phyloP scores from a whole-genome alignment of 2,329 filamentous ascomycete species.

The Sporothrix humicola region DNA sequence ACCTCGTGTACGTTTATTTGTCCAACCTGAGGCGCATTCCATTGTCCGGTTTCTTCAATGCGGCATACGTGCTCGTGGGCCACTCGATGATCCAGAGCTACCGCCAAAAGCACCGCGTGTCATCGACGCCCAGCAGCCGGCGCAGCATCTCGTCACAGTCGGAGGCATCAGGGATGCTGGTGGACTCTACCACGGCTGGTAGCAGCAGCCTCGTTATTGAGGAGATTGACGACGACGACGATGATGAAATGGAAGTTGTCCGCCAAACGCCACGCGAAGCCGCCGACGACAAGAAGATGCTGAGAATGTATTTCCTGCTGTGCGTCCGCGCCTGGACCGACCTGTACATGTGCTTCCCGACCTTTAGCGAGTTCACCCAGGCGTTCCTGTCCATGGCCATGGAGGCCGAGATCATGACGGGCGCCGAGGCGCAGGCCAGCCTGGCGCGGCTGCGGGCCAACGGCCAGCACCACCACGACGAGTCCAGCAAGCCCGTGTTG shows the following conservation, averaged over 20 bases:
- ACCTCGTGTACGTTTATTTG: constrained; percentile 33
- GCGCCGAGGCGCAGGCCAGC: constrained; percentile 34
- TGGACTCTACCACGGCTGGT: not conserved
- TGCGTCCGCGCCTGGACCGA: constrained; percentile 42
- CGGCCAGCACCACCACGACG: constrained; percentile 18
- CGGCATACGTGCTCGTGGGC: constrained; percentile 42
- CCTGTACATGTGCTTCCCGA: constrained; percentile 40
- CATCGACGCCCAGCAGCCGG: not conserved
- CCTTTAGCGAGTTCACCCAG: constrained; percentile 40
- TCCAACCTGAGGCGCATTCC: constrained; percentile 31
- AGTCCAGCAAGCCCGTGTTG: not conserved
- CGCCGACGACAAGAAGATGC: constrained; percentile 34
- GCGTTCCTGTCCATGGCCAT: constrained; percentile 42
- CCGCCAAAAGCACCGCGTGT: constrained; percentile 23
- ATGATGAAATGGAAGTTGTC: not conserved
- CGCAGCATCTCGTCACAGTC: constrained; percentile 1
- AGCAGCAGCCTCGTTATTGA: not conserved
- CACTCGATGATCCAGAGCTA: constrained; percentile 40
- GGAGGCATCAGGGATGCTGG: not conserved
- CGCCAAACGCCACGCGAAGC: not conserved
- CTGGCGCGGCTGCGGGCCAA: constrained; percentile 12
- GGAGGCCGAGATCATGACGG: constrained; percentile 33
- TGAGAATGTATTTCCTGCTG: constrained; percentile 41
- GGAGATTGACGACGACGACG: not conserved
- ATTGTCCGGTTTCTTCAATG: constrained; percentile 41